Percentiles rank a stretch among this genome's conserved stretches.
These are phyloP conservation scores for Apiospora phragmitis DNA, from an alignment of 2,329 filamentous ascomycete genomes.

Conservation along the genomic window DNA sequence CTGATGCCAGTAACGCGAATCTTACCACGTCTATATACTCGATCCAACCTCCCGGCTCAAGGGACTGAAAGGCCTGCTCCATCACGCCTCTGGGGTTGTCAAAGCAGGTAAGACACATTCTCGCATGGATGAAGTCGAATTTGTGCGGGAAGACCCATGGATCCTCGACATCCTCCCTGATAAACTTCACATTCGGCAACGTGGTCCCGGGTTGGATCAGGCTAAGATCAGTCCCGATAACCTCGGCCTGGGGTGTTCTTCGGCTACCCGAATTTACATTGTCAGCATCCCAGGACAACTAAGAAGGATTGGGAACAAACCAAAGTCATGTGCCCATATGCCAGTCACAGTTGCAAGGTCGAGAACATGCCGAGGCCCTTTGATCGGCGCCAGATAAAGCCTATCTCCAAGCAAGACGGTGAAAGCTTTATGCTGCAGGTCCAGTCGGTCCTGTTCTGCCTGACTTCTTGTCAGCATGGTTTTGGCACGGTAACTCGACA, in stretches of 20 bases:
- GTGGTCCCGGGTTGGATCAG: conserved; percentile 26
- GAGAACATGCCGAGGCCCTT: conserved; percentile 21
- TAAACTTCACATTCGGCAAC: conserved; percentile 23
- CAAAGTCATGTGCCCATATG: conserved; percentile 24
- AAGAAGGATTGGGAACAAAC: neutral
- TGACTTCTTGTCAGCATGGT: neutral
- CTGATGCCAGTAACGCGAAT: neutral
- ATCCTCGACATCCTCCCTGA: conserved; percentile 25
- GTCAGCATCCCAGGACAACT: neutral
- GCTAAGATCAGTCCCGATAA: conserved; percentile 24
- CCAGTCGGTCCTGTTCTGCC: neutral
- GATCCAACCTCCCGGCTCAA: conserved; percentile 22
- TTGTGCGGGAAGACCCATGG: conserved; percentile 21
- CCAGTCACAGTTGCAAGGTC: conserved; percentile 25
- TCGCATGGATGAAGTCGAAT: conserved; percentile 25
- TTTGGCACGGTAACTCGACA: fast-evolving
- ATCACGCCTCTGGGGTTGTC: conserved; percentile 18
- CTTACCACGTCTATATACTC: conserved; percentile 17
- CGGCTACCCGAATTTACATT: neutral
- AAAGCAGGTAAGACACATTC: conserved; percentile 21
- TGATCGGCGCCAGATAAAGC: conserved; percentile 21
- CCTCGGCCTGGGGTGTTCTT: conserved; percentile 21
- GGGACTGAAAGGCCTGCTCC: conserved; percentile 17
- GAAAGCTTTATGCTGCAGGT: conserved; percentile 20
- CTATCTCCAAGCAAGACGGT: conserved; percentile 15